Evolutionary conservation across 2,329 filamentous ascomycete species (phyloP).

Genomic region (Xylariaceae sp.): DNA sequence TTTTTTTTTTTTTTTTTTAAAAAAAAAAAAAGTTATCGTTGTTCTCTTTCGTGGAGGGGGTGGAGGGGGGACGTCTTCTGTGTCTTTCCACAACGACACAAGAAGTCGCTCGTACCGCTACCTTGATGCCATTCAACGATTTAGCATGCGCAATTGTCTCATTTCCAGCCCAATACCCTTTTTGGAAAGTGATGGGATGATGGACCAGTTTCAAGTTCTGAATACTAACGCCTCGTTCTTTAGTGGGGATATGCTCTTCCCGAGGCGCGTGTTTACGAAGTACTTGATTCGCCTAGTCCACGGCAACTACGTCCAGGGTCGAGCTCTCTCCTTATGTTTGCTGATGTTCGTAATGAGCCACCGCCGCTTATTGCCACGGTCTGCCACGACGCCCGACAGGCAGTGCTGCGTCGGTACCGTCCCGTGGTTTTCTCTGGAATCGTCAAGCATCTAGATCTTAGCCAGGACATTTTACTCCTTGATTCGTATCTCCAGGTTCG

Average conservation of each 20-base stretch:
- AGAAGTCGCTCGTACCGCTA: too few species aligned
- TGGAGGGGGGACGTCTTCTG: too few species aligned
- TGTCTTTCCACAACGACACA: too few species aligned
- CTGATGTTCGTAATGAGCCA: constrained; percentile 40
- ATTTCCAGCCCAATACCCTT: too few species aligned
- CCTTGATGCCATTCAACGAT: too few species aligned
- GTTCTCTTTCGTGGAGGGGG: too few species aligned
- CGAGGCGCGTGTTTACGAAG: constrained; percentile 41
- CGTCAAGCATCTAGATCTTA: constrained; percentile 43
- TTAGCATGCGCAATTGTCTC: too few species aligned
- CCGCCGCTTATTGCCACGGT: constrained; percentile 39
- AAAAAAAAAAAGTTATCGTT: too few species aligned
- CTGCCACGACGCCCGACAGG: constrained; percentile 39
- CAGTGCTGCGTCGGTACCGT: constrained; percentile 39
- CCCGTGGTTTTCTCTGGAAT: constrained; percentile 39
- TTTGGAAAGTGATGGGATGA: too few species aligned
- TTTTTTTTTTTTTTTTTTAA: too few species aligned
- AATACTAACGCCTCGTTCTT: not conserved
- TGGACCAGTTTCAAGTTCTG: too few species aligned
- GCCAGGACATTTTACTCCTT: constrained; percentile 41
- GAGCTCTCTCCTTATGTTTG: constrained; percentile 41
- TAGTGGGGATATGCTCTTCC: constrained; percentile 41
- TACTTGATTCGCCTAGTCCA: constrained; percentile 41
- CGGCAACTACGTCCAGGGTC: constrained; percentile 33
- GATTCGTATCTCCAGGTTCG: constrained; percentile 45